Evolutionary conservation across 495 filamentous ascomycete species (phyloP).

Genomic region (Lasiosphaeriaceae sp.): DNA sequence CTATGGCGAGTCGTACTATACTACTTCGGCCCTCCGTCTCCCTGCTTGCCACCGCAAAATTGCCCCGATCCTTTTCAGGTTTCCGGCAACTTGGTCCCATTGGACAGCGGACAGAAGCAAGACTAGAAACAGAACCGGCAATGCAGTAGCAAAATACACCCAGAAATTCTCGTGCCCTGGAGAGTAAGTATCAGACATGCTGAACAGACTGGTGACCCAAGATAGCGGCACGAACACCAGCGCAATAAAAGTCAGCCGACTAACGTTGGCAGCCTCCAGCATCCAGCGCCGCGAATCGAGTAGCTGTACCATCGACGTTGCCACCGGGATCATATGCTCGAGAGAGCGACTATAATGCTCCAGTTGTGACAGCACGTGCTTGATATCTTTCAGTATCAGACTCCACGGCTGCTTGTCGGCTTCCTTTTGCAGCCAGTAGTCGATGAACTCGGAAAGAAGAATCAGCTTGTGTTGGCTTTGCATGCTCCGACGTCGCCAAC

Average conservation of each 20-base stretch:
- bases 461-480: constrained; percentile 12
- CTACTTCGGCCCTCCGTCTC: background rate
- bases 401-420: constrained; percentile 12
- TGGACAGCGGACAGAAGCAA: constrained; percentile 9
- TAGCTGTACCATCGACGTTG: constrained; percentile 9
- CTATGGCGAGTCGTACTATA: too few relatives aligned
- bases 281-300: constrained; percentile 10
- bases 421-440: constrained; percentile 11
- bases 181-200: constrained; percentile 23
- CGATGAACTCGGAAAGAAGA: constrained; percentile 7
- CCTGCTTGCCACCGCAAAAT: background rate
- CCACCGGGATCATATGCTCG: constrained; percentile 9
- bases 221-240: constrained; percentile 37
- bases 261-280: constrained; percentile 30
- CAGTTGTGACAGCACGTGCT: constrained; percentile 6
- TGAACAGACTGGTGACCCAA: constrained; percentile 34
- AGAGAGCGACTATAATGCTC: constrained; percentile 8
- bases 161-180: constrained; percentile 8
- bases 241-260: constrained; percentile 31
- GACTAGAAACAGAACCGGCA: constrained; percentile 7
- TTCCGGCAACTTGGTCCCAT: constrained; percentile 6
- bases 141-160: constrained; percentile 12
- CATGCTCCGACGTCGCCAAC: constrained; percentile 9
- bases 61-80: constrained; percentile 2
- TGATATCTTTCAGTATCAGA: constrained; percentile 9